Evolutionary conservation across 768 basidiomycete species (phyloP).

Genomic region (Lactifluus piperatus): DNA sequence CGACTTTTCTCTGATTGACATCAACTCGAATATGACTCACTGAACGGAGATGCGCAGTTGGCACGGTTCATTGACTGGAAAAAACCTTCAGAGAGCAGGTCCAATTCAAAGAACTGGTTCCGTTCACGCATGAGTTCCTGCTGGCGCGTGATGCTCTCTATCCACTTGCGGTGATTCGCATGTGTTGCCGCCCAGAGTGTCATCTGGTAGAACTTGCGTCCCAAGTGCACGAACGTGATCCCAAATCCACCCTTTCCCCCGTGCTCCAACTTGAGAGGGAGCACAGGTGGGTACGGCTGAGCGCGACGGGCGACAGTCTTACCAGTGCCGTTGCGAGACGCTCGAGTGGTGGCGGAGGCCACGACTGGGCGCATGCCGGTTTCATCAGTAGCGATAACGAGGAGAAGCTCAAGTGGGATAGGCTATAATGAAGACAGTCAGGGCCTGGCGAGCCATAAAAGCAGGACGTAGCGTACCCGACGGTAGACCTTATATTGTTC

Average conservation of each 20-base stretch:
- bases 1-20: no score
- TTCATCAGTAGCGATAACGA: conserved; percentile 75
- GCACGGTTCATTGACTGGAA: conserved; percentile 81
- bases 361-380: conserved; percentile 24
- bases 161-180: conserved; percentile 85
- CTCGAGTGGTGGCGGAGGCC: conserved; percentile 31
- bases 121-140: conserved; percentile 78
- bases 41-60: conserved; percentile 81
- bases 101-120: conserved; percentile 79
- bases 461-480: conserved; percentile 46
- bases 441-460: not conserved
- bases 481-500: conserved; percentile 93
- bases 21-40: conserved; percentile 42
- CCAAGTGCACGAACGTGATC: conserved; percentile 90
- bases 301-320: conserved; percentile 29
- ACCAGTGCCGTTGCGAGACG: conserved; percentile 34
- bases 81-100: conserved; percentile 79
- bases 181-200: conserved; percentile 87
- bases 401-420: conserved; percentile 88
- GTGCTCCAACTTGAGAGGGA: conserved; percentile 39
- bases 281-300: conserved; percentile 36
- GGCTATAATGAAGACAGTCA: conserved; percentile 44
- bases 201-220: conserved; percentile 85
- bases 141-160: conserved; percentile 85
- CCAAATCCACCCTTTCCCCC: conserved; percentile 78